These are phyloP conservation scores for Hanseniaspora sp. DNA, from an alignment of 1,139 yeast genomes.

Conservation along the genomic window DNA sequence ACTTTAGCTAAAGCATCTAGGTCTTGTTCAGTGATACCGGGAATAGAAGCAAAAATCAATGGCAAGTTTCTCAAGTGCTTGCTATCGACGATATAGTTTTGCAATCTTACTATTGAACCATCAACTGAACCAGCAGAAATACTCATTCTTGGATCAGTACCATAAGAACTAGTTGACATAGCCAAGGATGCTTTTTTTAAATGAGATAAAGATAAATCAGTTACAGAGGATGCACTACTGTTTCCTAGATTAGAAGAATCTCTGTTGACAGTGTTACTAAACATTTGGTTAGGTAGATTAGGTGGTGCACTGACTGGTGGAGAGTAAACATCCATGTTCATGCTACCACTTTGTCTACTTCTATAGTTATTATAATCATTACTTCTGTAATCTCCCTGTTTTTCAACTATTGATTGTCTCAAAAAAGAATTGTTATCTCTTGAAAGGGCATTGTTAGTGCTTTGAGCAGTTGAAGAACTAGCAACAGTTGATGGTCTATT, in stretches of 20 bases:
- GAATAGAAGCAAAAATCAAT: conserved; percentile 30
- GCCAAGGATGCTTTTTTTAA: conserved; percentile 24
- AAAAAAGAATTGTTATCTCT: conserved; percentile 17
- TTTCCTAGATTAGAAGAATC: background rate
- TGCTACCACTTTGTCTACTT: conserved; percentile 9
- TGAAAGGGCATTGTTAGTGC: conserved; percentile 14
- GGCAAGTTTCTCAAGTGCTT: conserved; percentile 16
- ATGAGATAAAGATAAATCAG: conserved; percentile 17
- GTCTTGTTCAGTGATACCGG: conserved; percentile 46
- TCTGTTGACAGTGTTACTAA: conserved; percentile 19
- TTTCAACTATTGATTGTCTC: background rate
- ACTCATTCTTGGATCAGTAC: conserved; percentile 16
- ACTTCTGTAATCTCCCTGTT: background rate
- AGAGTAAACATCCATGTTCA: conserved; percentile 16
- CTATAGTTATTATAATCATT: background rate
- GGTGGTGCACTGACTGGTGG: conserved; percentile 19
- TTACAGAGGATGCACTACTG: conserved; percentile 17
- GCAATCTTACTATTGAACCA: conserved; percentile 1
- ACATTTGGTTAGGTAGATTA: conserved; percentile 16
- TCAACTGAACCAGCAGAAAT: conserved; percentile 16
- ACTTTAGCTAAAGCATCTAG: conserved; percentile 62
- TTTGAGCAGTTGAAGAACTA: background rate
- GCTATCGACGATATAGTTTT: conserved; percentile 11
- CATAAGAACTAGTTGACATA: conserved; percentile 51
- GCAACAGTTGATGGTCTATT: background rate